Conservation (phyloP, 495 filamentous ascomycete genomes). For the Aspergillus carlsbadensis region DNA sequence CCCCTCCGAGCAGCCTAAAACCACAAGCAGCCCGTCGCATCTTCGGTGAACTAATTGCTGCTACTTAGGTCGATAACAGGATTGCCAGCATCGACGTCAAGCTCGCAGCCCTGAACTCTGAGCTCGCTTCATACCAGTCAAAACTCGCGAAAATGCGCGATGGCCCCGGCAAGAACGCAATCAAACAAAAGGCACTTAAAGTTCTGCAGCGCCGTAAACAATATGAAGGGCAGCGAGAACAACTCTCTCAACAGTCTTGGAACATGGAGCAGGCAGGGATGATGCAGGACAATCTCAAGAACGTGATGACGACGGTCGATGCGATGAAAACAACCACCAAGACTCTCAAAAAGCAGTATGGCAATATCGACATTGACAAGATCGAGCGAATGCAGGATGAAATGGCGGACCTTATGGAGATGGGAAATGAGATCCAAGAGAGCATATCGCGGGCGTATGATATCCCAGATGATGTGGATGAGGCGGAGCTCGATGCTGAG, state of each 20-base stretch:
- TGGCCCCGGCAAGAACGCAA: conserved; percentile 87
- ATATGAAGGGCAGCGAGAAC: conserved; percentile 92
- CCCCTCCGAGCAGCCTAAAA: background rate
- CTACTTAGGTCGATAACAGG: conserved; percentile 69
- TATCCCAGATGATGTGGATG: conserved; percentile 95
- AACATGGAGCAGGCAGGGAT: conserved; percentile 99
- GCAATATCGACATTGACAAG: conserved; percentile 95
- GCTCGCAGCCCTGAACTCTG: conserved; percentile 84
- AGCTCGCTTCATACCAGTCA: conserved; percentile 84
- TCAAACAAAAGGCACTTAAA: conserved; percentile 94
- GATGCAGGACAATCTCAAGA: conserved; percentile 99
- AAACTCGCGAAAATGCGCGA: conserved; percentile 94
- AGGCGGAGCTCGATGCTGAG: conserved; percentile 95
- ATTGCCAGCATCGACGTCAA: conserved; percentile 93
- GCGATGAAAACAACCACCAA: conserved; percentile 97
- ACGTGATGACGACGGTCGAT: conserved; percentile 97
- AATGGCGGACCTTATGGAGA: conserved; percentile 97
- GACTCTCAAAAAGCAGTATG: conserved; percentile 89
- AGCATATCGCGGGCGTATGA: conserved; percentile 92
- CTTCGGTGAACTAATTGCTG: background rate
- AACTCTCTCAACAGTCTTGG: conserved; percentile 93
- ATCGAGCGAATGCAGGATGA: conserved; percentile 98
- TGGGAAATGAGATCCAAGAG: conserved; percentile 98
- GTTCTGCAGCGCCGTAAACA: conserved; percentile 94
- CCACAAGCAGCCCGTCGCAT: conserved; percentile 1